A percentile compares a stretch with the other conserved stretches of the same genome.
phyloP scores from a whole-genome alignment of 2,329 filamentous ascomycete species.

The Fusarium abutilonis region DNA sequence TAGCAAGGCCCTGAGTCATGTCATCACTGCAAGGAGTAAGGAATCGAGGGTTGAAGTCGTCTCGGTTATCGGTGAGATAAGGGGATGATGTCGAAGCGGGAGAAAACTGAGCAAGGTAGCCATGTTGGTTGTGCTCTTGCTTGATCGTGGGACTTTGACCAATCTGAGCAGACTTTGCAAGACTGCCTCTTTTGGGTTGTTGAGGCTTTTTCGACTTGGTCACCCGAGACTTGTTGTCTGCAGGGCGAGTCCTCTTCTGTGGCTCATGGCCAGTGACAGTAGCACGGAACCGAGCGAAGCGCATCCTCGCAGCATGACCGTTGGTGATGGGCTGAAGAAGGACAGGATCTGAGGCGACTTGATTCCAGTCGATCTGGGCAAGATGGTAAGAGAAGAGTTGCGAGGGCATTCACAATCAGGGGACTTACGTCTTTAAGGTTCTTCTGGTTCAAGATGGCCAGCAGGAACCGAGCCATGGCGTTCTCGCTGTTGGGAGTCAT shows the following conservation, averaged over 20 bases:
- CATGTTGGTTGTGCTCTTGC: conserved; percentile 50
- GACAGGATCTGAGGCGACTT: conserved; percentile 64
- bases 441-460: conserved; percentile 69
- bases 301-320: conserved; percentile 69
- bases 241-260: conserved; percentile 57
- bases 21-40: conserved; percentile 67
- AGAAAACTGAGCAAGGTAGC: conserved; percentile 50
- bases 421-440: conserved; percentile 67
- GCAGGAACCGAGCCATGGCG: conserved; percentile 66
- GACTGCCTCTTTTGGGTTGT: conserved; percentile 49
- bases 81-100: conserved; percentile 52
- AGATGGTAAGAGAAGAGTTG: conserved; percentile 26
- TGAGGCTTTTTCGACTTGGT: conserved; percentile 57
- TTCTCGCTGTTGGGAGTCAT: conserved; percentile 67
- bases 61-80: conserved; percentile 50
- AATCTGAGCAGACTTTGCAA: conserved; percentile 53
- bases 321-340: conserved; percentile 65
- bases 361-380: conserved; percentile 66
- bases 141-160: conserved; percentile 48
- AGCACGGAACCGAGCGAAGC: conserved; percentile 63
- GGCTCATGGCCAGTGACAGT: conserved; percentile 60
- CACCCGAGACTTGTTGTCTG: conserved; percentile 54
- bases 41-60: conserved; percentile 54
- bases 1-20: conserved; percentile 44
- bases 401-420: background rate